A percentile compares a stretch with the other conserved stretches of the same genome.
Evolutionary conservation across 305 asterid species (phyloP).

Genomic region (Ilex paraguariensis): DNA sequence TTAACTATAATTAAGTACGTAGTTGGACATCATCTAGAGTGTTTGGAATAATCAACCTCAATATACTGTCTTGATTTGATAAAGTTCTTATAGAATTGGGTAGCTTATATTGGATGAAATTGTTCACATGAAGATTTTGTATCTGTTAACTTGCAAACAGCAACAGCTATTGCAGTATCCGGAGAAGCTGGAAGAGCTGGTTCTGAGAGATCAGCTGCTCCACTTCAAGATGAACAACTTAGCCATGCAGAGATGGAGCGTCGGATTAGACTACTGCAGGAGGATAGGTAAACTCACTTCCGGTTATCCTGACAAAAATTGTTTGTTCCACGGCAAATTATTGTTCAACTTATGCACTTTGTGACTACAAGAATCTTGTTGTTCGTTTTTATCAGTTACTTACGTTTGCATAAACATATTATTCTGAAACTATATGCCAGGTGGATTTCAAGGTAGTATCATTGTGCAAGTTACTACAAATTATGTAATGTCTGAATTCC

Average conservation of each 20-base stretch:
- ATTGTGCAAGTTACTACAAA: no score
- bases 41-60: neutral
- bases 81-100: no score
- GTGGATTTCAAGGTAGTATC: no score
- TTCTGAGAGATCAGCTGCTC: slow-evolving; percentile 34
- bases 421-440: no score
- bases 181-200: slow-evolving; percentile 50
- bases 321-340: no score
- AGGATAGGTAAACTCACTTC: slow-evolving; percentile 52
- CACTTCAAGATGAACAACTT: slow-evolving; percentile 62
- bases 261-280: slow-evolving; percentile 77
- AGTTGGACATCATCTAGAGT: neutral
- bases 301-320: neutral
- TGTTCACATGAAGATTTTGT: neutral
- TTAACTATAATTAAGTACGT: no score
- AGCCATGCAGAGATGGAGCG: slow-evolving; percentile 74
- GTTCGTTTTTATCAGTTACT: no score
- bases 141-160: slow-evolving; percentile 43
- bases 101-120: neutral
- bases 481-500: no score
- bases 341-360: no score
- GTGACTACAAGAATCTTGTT: no score
- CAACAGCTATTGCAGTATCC: slow-evolving; percentile 53
- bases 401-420: no score
- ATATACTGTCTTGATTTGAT: no score